A percentile compares a stretch with the other conserved stretches of the same genome.
Evolutionary conservation across 2,329 filamentous ascomycete genomes (phyloP).

Genomic region (Diplodia seriata): DNA sequence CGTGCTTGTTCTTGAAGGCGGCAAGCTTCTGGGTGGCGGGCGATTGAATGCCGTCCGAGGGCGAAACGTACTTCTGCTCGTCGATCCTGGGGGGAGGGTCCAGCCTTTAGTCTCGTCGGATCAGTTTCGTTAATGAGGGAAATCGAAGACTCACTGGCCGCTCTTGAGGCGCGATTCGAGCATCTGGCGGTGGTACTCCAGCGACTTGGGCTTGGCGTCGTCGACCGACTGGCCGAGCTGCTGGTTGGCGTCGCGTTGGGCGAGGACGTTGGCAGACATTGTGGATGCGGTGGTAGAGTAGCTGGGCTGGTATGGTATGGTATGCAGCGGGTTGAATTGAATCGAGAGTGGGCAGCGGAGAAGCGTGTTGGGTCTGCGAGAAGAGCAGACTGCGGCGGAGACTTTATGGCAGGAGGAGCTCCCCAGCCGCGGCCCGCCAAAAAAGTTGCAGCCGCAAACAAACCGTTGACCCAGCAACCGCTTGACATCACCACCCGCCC

Average conservation of each 20-base stretch:
- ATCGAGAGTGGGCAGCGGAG: background rate
- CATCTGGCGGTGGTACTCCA: slow-evolving; percentile 80
- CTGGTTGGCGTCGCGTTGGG: slow-evolving; percentile 70
- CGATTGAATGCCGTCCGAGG: slow-evolving; percentile 88
- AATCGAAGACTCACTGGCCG: slow-evolving; percentile 62
- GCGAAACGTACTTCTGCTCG: slow-evolving; percentile 70
- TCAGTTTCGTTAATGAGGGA: slow-evolving; percentile 16
- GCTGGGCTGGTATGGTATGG: background rate
- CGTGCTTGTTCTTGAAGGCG: slow-evolving; percentile 80
- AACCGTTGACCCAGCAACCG: slow-evolving; percentile 23
- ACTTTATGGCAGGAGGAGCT: background rate
- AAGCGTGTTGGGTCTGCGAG: slow-evolving; percentile 6
- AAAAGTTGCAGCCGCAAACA: slow-evolving; percentile 26
- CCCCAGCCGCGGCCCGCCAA: background rate
- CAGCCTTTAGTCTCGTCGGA: slow-evolving; percentile 27
- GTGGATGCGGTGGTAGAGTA: slow-evolving; percentile 19
- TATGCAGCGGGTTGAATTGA: slow-evolving; percentile 9
- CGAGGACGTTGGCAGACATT: slow-evolving; percentile 69
- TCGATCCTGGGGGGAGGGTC: slow-evolving; percentile 28
- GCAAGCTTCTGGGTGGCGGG: slow-evolving; percentile 84
- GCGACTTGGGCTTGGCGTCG: slow-evolving; percentile 51
- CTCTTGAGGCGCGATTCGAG: slow-evolving; percentile 74
- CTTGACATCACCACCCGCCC: slow-evolving; percentile 1
- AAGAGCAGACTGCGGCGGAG: background rate
- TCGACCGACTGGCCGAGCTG: slow-evolving; percentile 42